phyloP scores from a whole-genome alignment of 1,284 basidiomycete genomes.

The Cystobasidiaceae sp. region DNA sequence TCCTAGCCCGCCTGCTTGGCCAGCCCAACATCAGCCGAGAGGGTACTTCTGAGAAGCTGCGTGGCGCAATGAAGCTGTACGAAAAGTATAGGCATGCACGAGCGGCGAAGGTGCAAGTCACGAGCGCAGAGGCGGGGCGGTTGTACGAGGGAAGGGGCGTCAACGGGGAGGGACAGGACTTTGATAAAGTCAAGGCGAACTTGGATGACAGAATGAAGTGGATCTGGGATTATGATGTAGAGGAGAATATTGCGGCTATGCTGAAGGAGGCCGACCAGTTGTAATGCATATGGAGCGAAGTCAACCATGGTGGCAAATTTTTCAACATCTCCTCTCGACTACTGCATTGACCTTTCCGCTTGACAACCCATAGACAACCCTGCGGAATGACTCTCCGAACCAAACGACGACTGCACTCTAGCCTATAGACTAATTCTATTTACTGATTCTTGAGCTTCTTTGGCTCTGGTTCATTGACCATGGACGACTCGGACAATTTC shows the following conservation, averaged over 20 bases:
- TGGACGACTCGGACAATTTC: too few species aligned
- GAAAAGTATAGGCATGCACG: slow-evolving; percentile 39
- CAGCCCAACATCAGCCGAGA: slow-evolving; percentile 35
- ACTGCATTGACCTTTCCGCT: too few species aligned
- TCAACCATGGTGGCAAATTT: too few species aligned
- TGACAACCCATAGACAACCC: too few species aligned
- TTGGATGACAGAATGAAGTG: slow-evolving; percentile 29
- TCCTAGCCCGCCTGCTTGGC: slow-evolving; percentile 39
- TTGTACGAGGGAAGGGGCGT: slow-evolving; percentile 36
- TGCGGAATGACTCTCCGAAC: too few species aligned
- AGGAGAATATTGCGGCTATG: slow-evolving; percentile 12
- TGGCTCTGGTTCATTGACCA: too few species aligned
- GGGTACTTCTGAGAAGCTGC: slow-evolving; percentile 7
- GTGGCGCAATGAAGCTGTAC: slow-evolving; percentile 35
- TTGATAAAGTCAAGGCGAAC: slow-evolving; percentile 24
- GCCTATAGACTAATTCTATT: too few species aligned
- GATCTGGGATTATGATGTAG: slow-evolving; percentile 34
- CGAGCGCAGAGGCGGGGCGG: slow-evolving; percentile 36
- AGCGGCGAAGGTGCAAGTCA: slow-evolving; percentile 37
- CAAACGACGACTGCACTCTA: too few species aligned
- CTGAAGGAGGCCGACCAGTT: not conserved
- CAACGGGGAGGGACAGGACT: slow-evolving; percentile 25
- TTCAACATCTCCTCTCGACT: too few species aligned
- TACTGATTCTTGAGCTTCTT: too few species aligned
- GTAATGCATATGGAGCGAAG: too few species aligned